Percentiles rank a stretch among this genome's conserved stretches.
These are phyloP conservation scores for Colletotrichum tamarilloi DNA, from an alignment of 2,329 filamentous ascomycete species.

Conservation along the genomic window DNA sequence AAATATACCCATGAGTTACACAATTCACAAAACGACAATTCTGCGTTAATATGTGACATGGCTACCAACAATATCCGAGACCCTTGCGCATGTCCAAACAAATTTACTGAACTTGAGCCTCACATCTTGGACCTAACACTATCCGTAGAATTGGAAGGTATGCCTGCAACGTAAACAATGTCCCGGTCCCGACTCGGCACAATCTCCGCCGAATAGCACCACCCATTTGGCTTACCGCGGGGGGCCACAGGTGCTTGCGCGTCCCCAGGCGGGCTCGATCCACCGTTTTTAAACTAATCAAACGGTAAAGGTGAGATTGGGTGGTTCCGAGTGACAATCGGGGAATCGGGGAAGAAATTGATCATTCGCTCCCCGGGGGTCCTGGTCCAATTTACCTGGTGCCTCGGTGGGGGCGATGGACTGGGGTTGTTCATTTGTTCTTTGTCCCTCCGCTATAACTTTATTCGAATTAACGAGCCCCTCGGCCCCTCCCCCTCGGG, in stretches of 20 bases:
- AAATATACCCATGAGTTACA: not conserved
- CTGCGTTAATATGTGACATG: not conserved
- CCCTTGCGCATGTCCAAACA: too few species aligned
- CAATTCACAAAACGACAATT: too few species aligned
- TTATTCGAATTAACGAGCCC: not conserved
- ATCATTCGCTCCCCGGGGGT: not conserved
- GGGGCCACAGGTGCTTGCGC: slow-evolving; percentile 7
- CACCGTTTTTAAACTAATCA: not conserved
- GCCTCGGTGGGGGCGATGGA: not conserved
- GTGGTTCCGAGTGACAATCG: not conserved
- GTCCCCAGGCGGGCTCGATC: not conserved
- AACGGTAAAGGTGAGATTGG: not conserved
- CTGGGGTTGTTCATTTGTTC: not conserved
- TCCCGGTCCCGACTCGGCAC: not conserved
- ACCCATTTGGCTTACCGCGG: not conserved
- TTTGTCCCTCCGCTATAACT: not conserved
- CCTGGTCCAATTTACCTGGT: not conserved
- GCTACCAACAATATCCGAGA: not conserved
- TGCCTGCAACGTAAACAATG: not conserved
- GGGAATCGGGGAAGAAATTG: not conserved
- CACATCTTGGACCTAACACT: not conserved
- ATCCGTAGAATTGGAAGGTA: not conserved
- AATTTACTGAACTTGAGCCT: not conserved
- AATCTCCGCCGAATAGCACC: not conserved
- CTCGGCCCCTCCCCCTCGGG: not conserved